Conservation (phyloP, 805 yeast genomes). For the Kodamaea nitidulidarum region DNA sequence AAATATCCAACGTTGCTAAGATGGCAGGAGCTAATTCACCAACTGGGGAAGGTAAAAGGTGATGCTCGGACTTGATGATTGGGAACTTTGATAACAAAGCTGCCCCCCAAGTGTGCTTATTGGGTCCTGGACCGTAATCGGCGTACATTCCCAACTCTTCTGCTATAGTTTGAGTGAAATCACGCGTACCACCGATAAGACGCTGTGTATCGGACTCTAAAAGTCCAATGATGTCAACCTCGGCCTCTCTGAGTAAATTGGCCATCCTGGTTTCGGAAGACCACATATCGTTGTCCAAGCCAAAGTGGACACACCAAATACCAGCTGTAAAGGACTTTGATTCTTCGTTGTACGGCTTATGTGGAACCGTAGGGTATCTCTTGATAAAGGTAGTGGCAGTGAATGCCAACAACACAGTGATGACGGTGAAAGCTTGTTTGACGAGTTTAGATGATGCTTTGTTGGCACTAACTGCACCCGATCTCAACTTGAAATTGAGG, state of each 20-base stretch:
- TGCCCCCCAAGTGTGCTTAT: constrained; percentile 97
- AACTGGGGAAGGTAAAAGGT: constrained; percentile 90
- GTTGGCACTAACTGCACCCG: constrained; percentile 5
- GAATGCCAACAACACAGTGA: constrained; percentile 46
- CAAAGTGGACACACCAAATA: constrained; percentile 98
- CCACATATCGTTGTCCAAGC: constrained; percentile 98
- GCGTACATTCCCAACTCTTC: constrained; percentile 92
- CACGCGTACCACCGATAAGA: constrained; percentile 92
- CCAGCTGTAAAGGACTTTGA: constrained; percentile 84
- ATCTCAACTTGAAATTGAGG: constrained; percentile 30
- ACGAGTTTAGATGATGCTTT: constrained; percentile 17
- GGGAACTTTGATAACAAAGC: constrained; percentile 93
- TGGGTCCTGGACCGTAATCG: constrained; percentile 97
- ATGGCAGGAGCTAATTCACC: constrained; percentile 99
- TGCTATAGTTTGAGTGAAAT: constrained; percentile 84
- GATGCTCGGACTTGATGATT: constrained; percentile 83
- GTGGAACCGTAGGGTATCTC: constrained; percentile 59
- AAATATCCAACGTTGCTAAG: constrained; percentile 89
- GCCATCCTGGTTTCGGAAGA: constrained; percentile 89
- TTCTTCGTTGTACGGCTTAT: constrained; percentile 46
- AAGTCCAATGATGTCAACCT: constrained; percentile 86
- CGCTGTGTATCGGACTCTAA: constrained; percentile 93
- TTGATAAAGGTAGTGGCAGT: constrained; percentile 57
- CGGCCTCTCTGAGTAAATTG: constrained; percentile 76
- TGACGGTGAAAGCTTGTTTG: constrained; percentile 24